Conservation (phyloP, 2,329 filamentous ascomycete genomes). For the Exophiala alcalophila region DNA sequence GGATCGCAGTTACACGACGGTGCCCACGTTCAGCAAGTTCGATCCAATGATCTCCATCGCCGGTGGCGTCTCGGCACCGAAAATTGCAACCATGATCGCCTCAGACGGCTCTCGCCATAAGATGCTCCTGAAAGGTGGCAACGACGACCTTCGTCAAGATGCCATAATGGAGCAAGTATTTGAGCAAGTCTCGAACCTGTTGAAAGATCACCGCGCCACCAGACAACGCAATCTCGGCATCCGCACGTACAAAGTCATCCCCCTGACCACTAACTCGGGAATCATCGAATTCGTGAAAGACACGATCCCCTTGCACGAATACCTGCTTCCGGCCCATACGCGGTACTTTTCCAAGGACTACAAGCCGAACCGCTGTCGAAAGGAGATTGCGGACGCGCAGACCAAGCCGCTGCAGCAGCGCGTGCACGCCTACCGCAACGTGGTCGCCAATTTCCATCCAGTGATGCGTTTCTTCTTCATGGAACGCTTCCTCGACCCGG, state of each 20-base stretch:
- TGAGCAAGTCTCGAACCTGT: constrained; percentile 84
- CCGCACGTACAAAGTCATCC: constrained; percentile 94
- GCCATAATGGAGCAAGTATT: constrained; percentile 99
- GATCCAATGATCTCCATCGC: constrained; percentile 78
- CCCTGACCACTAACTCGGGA: constrained; percentile 77
- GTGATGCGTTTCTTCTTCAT: constrained; percentile 98
- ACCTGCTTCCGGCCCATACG: constrained; percentile 84
- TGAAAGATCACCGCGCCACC: constrained; percentile 81
- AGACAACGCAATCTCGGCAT: constrained; percentile 86
- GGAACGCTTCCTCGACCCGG: constrained; percentile 87
- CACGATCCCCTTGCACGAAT: constrained; percentile 88
- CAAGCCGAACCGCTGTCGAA: constrained; percentile 71
- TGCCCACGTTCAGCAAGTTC: constrained; percentile 72
- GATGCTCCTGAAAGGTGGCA: constrained; percentile 90
- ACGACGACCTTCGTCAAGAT: constrained; percentile 94
- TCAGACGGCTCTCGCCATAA: constrained; percentile 78
- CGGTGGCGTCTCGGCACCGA: constrained; percentile 85
- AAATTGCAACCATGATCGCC: constrained; percentile 79
- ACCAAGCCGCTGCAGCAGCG: constrained; percentile 67
- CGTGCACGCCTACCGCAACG: constrained; percentile 70
- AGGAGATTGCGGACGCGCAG: constrained; percentile 73
- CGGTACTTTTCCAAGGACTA: constrained; percentile 81
- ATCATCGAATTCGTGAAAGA: constrained; percentile 97
- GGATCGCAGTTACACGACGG: constrained; percentile 69
- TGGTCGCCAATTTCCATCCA: constrained; percentile 79